Base-by-base conservation (phyloP, 164 flowering plant genomes). In the Piper betle region DNA sequence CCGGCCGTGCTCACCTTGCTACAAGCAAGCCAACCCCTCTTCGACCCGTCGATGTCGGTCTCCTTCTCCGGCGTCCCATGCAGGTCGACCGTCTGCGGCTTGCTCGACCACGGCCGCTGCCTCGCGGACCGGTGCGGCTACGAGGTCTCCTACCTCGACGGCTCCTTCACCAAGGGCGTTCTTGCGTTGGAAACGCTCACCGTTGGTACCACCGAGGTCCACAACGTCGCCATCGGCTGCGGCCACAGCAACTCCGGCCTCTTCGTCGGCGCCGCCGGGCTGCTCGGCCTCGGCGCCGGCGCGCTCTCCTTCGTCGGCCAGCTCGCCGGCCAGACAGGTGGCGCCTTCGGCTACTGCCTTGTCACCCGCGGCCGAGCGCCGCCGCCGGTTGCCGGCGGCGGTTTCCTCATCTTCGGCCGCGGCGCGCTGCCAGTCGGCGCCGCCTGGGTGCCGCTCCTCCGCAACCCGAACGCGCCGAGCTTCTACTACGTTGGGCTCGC, bases 221-320 rank as follows among this genome's bases (percentile, higher is more conserved):
- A 56, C 7, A 72, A 80, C 61, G 86, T 92, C 15, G 96, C 93
- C 6, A 85, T 92, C 43, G 98, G 98, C 5, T 92, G 98, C 67
- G 98, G 98, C 37, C 95, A 92, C 61, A 67, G 53, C 71, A 92
- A 92, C 74, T 78, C 71, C 37, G 98, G 98, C 42, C 77, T 92
- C 85, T 92, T 92, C 50, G 64, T 84, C 0, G 98, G 96, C 2
- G 96, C 98, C 0, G 95, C 98, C 1, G 98, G 98, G 6, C 59
- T 92, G 37, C 53, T 92, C 59, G 96, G 98, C 6, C 82, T 92
- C 0, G 98, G 98, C 0, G 85, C 91, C 7, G 96, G 98, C 8
- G 68, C 88, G 19, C 66, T 92, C 86, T 92, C 98, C 0, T 80
- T 92, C 4, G 77, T 82, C 63, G 91, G 89, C 33, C 98, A 91